Base-by-base conservation (phyloP, 1,139 yeast species). In the Yamadazyma triangularis region DNA sequence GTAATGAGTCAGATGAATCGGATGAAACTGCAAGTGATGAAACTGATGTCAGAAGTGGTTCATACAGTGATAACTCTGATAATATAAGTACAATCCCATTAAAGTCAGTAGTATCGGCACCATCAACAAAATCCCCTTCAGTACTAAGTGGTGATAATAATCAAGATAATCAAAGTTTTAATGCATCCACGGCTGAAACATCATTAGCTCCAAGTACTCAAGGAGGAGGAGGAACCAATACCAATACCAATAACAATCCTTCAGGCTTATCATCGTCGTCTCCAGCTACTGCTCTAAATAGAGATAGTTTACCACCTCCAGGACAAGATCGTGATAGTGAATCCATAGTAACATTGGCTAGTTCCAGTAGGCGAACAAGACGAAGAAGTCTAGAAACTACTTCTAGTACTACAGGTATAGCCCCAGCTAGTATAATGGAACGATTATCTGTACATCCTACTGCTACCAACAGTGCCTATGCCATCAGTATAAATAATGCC, bases 391-490 rank as follows among this genome's bases (percentile, higher is more conserved):
- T 71, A 16, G 81, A 74, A 32, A 76, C 82, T 9, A 75, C 73
- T 41, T 70, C 80, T 27, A 73, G 79, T 39, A 72, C 79, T 2
- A 60, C 75, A 8, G 81, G 81, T 0, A 77, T 77, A n/a, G 74
- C 82, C 1, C 82, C 83, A 0, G 79, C 81, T 2, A 73, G 79
- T 38, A 75, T 77, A 8, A 56, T 76, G 60, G 82, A 75, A 39
- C 56, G 80, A 35, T 11, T 41, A 13, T 35, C 41, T n/a, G 41
- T 26, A 6, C 47, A 41, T 19, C 44, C 42, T 3, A 35, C 38
- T 9, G 26, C 41, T 12, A 31, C 32, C 22, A 37, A 31, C 24
- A 36, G 42, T 3, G 36, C 41, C 6, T 40, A 41, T 26, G 40
- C 44, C 13, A 40, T 32, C 15, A 42, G 45, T 38, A 26, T 41